A percentile compares a stretch with the other conserved stretches of the same genome.
These are phyloP conservation scores for Ochetophila trinervis DNA, from an alignment of 306 rosid species.

Conservation along the genomic window DNA sequence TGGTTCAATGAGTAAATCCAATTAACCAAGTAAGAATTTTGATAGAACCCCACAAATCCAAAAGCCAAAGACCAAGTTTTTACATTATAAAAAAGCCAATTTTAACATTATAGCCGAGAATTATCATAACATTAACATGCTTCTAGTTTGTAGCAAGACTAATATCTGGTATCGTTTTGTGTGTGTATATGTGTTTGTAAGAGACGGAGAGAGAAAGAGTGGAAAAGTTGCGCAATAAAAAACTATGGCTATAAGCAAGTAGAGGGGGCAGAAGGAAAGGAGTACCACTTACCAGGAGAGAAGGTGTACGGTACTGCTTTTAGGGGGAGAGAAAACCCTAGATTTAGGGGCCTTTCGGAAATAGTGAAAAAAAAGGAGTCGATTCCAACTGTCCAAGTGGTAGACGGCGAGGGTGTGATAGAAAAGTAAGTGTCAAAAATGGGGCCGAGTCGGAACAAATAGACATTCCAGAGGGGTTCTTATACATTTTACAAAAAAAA, in stretches of 20 bases:
- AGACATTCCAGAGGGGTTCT: neutral
- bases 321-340: slow-evolving; percentile 35
- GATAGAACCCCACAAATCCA: neutral
- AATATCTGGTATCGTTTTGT: too few relatives aligned
- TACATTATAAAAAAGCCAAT: neutral
- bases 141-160: too few relatives aligned
- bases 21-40: slow-evolving; percentile 1
- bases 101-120: neutral
- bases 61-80: slow-evolving; percentile 9
- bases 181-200: too few relatives aligned
- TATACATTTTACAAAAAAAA: neutral
- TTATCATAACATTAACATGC: neutral
- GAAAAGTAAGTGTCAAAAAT: slow-evolving; percentile 1
- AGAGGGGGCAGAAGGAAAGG: slow-evolving; percentile 2
- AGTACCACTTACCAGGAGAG: slow-evolving; percentile 22
- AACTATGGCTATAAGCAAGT: neutral
- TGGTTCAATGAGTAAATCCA: slow-evolving; percentile 5
- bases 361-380: slow-evolving; percentile 20
- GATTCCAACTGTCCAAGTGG: neutral
- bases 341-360: slow-evolving; percentile 36
- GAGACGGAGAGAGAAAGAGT: neutral
- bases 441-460: slow-evolving; percentile 9
- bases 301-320: slow-evolving; percentile 17
- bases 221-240: neutral
- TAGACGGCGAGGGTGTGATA: slow-evolving; percentile 14